These are phyloP conservation scores for Caryopteris hybrid DNA, from an alignment of 305 asterid species.

Conservation along the genomic window DNA sequence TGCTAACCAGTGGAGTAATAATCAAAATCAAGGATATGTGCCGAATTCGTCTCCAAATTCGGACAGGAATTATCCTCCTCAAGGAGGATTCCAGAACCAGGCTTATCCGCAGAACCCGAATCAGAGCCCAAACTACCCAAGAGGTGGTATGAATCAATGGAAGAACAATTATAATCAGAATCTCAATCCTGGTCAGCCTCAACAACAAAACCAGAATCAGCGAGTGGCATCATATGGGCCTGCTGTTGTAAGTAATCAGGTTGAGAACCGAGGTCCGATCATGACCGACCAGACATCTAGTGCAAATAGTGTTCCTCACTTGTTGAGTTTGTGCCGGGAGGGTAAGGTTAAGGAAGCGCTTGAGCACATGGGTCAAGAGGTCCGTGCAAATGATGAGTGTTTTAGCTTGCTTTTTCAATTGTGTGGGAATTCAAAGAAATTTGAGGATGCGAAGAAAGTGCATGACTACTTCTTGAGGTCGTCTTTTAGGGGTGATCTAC, in stretches of 20 bases:
- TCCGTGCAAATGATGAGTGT: slow-evolving; percentile 55
- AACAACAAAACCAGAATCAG: slow-evolving; percentile 21
- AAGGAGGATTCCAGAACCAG: slow-evolving; percentile 44
- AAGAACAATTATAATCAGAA: slow-evolving; percentile 19
- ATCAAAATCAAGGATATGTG: slow-evolving; percentile 37
- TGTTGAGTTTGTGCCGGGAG: slow-evolving; percentile 54
- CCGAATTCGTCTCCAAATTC: slow-evolving; percentile 20
- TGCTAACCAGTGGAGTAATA: slow-evolving; percentile 24
- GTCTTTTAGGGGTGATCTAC: slow-evolving; percentile 56
- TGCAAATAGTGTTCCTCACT: slow-evolving; percentile 29
- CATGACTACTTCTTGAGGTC: slow-evolving; percentile 88
- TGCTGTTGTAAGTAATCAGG: slow-evolving; percentile 22
- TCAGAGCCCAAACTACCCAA: slow-evolving; percentile 28
- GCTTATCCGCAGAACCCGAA: slow-evolving; percentile 28
- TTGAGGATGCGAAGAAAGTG: slow-evolving; percentile 84
- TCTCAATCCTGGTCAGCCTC: slow-evolving; percentile 16
- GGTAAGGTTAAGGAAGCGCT: slow-evolving; percentile 82
- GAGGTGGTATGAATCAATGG: slow-evolving; percentile 25
- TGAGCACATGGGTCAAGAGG: slow-evolving; percentile 71
- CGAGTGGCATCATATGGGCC: slow-evolving; percentile 27
- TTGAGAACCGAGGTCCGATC: slow-evolving; percentile 30
- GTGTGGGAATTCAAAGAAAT: slow-evolving; percentile 65
- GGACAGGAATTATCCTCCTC: slow-evolving; percentile 33
- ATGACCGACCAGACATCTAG: slow-evolving; percentile 14
- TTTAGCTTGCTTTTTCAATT: slow-evolving; percentile 60